Evolutionary conservation across 2,329 filamentous ascomycete genomes (phyloP), one percentile per base, ranked within the genome.

Genomic region (Fusarium bactridioides): DNA sequence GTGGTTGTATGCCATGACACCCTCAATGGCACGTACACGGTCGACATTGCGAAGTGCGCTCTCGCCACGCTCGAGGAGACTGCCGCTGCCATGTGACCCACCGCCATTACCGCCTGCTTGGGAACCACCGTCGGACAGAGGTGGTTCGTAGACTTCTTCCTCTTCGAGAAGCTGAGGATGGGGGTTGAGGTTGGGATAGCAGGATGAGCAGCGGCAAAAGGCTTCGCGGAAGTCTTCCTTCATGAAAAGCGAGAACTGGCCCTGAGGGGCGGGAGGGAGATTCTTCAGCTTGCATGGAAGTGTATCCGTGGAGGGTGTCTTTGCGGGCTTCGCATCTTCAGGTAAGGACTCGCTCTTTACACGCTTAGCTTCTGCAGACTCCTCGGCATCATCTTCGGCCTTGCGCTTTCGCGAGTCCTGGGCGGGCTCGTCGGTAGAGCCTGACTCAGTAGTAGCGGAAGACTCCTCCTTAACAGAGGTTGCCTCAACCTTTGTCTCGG

Each of bases 1-100:
- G 77, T 97, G 93, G 78, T 98, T 98, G 83, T 98, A 99, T 1
- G 95, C 95, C 94, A 98, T 98, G 50, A 97, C 95, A 21, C 96
- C 96, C 81, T 99, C 93, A 62, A 99, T 97, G 9, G 96, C 96
- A 19, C 92, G 88, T 12, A 98, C 95, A 5, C 96, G 93, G 79
- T 99, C 96, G 63, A 99, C 91, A 77, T 94, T 97, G 79, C 91
- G 94, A 33, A 99, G 87, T 0, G 95, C 95, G 53, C 94, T 95
- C 83, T 99, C 96, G 51, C 96, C 96, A 23, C 94, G 93, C 55
- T 98, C 95, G 38, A 97, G 90, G 5, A 99, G 86, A 71, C 93
- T 96, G 50, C 93, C 93, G 38, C 93, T 95, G 55, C 93, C 93
- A 10, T 89, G 86, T 4, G 88, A 90, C 8, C 86, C 89, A 35